Evolutionary conservation across 1,139 yeast genomes (phyloP).

Genomic region (Yarrowia galli): DNA sequence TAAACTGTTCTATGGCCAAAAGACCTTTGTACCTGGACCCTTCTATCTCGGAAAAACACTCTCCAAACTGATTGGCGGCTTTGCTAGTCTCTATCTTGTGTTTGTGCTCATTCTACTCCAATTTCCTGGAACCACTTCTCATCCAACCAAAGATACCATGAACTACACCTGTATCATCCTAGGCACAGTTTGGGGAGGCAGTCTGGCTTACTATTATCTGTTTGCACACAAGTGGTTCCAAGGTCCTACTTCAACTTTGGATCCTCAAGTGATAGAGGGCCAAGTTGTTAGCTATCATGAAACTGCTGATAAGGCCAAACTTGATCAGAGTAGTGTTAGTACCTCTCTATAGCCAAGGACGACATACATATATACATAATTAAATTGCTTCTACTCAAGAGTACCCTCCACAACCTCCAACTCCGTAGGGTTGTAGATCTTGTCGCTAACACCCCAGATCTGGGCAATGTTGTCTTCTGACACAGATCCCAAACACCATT

Average conservation of each 20-base stretch:
- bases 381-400: not conserved
- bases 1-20: slow-evolving; percentile 54
- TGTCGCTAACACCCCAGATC: slow-evolving; percentile 60
- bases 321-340: not conserved
- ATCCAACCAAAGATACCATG: slow-evolving; percentile 52
- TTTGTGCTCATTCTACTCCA: not conserved
- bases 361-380: not conserved
- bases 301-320: too few species aligned
- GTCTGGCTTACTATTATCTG: not conserved
- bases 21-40: slow-evolving; percentile 43
- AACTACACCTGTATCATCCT: slow-evolving; percentile 70
- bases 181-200: slow-evolving; percentile 52
- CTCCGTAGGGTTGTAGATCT: slow-evolving; percentile 25
- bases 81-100: not conserved
- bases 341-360: too few species aligned
- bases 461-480: slow-evolving; percentile 89
- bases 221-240: not conserved
- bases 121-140: not conserved
- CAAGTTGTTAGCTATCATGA: too few species aligned
- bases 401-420: slow-evolving; percentile 9
- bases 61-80: not conserved
- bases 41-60: not conserved
- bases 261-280: not conserved
- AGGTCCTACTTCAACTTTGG: too few species aligned
- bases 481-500: slow-evolving; percentile 79